phyloP scores from a whole-genome alignment of 225 moss, liverwort and hornwort genomes.

The Sphagnum contortum region DNA sequence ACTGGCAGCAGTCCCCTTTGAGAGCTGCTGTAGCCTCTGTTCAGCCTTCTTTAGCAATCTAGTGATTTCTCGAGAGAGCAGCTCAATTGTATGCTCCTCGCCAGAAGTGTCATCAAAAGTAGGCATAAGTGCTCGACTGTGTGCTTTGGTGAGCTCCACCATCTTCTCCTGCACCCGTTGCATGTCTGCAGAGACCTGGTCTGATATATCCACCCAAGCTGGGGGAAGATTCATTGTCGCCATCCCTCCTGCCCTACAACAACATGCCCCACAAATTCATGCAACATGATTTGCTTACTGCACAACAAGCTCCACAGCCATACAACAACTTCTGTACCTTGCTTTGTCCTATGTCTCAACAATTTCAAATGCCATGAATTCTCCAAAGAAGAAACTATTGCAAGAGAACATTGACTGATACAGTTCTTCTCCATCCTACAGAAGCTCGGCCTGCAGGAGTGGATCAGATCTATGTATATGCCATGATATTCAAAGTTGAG shows the following conservation, averaged over 20 bases:
- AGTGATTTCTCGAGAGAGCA: conserved; percentile 38
- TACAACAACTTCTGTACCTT: too few species aligned
- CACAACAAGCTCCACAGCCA: neutral
- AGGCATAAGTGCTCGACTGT: conserved; percentile 48
- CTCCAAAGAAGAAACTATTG: too few species aligned
- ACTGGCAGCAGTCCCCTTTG: conserved; percentile 29
- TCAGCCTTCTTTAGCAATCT: conserved; percentile 38
- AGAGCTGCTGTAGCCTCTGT: conserved; percentile 42
- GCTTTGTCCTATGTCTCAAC: too few species aligned
- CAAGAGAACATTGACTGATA: too few species aligned
- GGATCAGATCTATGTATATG: too few species aligned
- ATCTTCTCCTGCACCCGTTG: conserved; percentile 30
- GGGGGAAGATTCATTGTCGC: conserved; percentile 52
- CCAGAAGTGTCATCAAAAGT: conserved; percentile 46
- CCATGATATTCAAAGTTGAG: too few species aligned
- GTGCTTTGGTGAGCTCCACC: conserved; percentile 41
- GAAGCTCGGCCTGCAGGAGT: too few species aligned
- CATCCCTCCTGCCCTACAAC: conserved; percentile 49
- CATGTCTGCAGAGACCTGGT: conserved; percentile 45
- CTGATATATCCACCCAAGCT: conserved; percentile 58
- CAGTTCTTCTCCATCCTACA: too few species aligned
- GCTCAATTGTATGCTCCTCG: conserved; percentile 42
- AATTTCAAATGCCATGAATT: too few species aligned
- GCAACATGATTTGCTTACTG: neutral
- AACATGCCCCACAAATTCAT: conserved; percentile 6